Evolutionary conservation across 257 asterid species (phyloP).

Genomic region (Gentiana macrophylla): DNA sequence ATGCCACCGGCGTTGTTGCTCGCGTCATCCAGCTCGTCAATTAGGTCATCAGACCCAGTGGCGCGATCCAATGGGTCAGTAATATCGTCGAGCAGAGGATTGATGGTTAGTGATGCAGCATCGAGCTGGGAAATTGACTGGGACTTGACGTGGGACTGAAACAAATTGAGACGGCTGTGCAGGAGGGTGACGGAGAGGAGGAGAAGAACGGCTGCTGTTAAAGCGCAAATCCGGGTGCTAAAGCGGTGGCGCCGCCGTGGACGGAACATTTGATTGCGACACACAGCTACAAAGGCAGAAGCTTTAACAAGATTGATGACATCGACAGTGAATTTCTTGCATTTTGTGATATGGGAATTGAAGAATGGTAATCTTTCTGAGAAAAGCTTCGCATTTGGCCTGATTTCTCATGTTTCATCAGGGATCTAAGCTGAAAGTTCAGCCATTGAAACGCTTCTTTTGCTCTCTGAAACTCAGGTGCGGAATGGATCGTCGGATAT

Average conservation of each 20-base stretch:
- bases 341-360: too few species aligned
- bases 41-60: conserved; percentile 69
- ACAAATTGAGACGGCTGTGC: conserved; percentile 71
- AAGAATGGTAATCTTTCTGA: too few species aligned
- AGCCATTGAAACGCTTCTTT: too few species aligned
- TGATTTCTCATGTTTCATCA: too few species aligned
- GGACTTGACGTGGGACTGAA: conserved; percentile 43
- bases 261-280: conserved; percentile 36
- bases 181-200: conserved; percentile 78
- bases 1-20: conserved; percentile 19
- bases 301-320: too few species aligned
- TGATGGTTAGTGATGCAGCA: conserved; percentile 21
- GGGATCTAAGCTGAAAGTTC: too few species aligned
- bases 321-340: too few species aligned
- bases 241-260: conserved; percentile 80
- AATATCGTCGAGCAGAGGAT: conserved; percentile 68
- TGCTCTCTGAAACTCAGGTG: too few species aligned
- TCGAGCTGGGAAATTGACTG: conserved; percentile 35
- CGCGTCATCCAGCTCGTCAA: conserved; percentile 81
- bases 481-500: too few species aligned
- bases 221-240: conserved; percentile 64
- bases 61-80: conserved; percentile 40
- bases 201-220: conserved; percentile 62
- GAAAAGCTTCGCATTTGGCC: too few species aligned
- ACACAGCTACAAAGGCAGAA: not conserved